A percentile compares a stretch with the other conserved stretches of the same genome.
phyloP scores from a whole-genome alignment of 768 basidiomycete species.

The Phlebiopsis flavidoalba region DNA sequence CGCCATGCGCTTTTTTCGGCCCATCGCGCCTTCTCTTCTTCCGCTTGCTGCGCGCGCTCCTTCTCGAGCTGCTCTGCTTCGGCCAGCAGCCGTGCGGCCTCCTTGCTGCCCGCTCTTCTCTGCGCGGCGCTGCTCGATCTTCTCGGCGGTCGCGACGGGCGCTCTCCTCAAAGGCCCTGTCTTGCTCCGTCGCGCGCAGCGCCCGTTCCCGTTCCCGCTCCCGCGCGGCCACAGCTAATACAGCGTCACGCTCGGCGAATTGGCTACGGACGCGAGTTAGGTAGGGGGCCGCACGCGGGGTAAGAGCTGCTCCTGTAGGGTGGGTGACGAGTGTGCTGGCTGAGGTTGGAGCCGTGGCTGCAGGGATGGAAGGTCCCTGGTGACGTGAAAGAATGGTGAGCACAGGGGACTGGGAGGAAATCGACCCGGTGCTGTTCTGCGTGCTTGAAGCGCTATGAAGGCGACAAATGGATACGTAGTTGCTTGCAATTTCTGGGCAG shows the following conservation, averaged over 20 bases:
- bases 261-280: slow-evolving; percentile 56
- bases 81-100: slow-evolving; percentile 27
- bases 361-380: slow-evolving; percentile 54
- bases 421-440: slow-evolving; percentile 33
- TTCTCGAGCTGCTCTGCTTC: slow-evolving; percentile 26
- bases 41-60: slow-evolving; percentile 33
- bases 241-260: slow-evolving; percentile 42
- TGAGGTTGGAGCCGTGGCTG: slow-evolving; percentile 51
- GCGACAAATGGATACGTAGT: slow-evolving; percentile 93
- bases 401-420: slow-evolving; percentile 37
- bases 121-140: slow-evolving; percentile 51
- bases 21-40: slow-evolving; percentile 28
- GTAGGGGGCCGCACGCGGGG: slow-evolving; percentile 79
- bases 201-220: slow-evolving; percentile 41
- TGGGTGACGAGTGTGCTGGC: slow-evolving; percentile 59
- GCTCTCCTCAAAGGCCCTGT: slow-evolving; percentile 67
- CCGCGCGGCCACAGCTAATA: slow-evolving; percentile 35
- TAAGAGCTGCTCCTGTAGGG: slow-evolving; percentile 53
- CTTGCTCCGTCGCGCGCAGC: slow-evolving; percentile 72
- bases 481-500: slow-evolving; percentile 69
- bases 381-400: slow-evolving; percentile 86
- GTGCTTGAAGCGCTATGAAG: slow-evolving; percentile 84
- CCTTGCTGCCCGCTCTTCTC: slow-evolving; percentile 43
- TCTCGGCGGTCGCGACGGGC: slow-evolving; percentile 62
- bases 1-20: slow-evolving; percentile 24